A percentile compares a stretch with the other conserved stretches of the same genome.
phyloP scores from a whole-genome alignment of 441 rosid genomes.

The Iberis amara region DNA sequence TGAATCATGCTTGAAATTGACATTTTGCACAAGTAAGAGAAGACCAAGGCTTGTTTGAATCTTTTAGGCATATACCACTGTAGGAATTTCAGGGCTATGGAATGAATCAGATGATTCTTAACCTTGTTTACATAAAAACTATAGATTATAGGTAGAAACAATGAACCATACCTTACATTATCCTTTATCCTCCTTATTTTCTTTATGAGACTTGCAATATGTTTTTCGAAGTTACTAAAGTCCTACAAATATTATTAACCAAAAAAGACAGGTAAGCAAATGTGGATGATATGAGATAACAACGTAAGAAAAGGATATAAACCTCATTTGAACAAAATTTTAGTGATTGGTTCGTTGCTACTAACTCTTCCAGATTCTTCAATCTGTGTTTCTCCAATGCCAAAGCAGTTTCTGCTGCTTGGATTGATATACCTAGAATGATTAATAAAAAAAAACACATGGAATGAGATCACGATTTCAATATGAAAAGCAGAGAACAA shows the following conservation, averaged over 20 bases:
- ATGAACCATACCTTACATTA: constrained; percentile 54
- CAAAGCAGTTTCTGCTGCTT: constrained; percentile 64
- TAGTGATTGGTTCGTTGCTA: constrained; percentile 42
- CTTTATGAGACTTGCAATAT: constrained; percentile 50
- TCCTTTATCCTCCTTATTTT: constrained; percentile 64
- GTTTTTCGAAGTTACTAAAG: constrained; percentile 56
- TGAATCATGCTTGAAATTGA: no score
- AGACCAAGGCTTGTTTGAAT: no score
- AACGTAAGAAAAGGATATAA: constrained; percentile 9
- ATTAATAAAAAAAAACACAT: constrained; percentile 21
- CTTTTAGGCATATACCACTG: no score
- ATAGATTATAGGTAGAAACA: constrained; percentile 18
- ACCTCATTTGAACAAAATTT: constrained; percentile 53
- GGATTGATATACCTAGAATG: constrained; percentile 42
- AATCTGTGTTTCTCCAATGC: constrained; percentile 57
- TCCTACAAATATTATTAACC: constrained; percentile 48
- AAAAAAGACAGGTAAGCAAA: constrained; percentile 19
- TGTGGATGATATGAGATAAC: constrained; percentile 6
- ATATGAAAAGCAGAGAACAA: constrained; percentile 9
- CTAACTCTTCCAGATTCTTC: constrained; percentile 52
- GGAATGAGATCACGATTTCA: constrained; percentile 11
- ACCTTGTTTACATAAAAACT: neutral
- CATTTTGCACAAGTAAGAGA: no score
- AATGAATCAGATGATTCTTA: neutral
- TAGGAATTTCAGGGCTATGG: no score